Evolutionary conservation across 192 early-diverging fungal species (phyloP), one percentile per base, ranked within the genome.

Genomic region (Entomortierella parvispora): DNA sequence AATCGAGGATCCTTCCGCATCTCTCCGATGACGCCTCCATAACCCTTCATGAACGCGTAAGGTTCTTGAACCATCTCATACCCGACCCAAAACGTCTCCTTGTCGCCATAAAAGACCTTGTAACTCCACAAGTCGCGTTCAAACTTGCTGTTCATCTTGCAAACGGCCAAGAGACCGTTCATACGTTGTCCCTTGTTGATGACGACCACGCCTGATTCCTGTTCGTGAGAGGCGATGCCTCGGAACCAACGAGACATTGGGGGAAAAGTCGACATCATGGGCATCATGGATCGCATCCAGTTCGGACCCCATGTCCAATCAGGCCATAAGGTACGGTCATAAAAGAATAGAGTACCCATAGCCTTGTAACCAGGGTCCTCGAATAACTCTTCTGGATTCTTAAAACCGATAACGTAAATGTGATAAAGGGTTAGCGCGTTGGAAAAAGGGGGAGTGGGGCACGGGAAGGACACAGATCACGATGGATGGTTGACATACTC

Each of bases 1-100:
- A 32, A n/a, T 25, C 25, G 69, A 43, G 62, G 62, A 23, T 48
- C 60, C 28, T 48, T 47, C 15, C 64, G 61, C 29, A 74, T 43
- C 31, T 59, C 68, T 14, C 85, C 87, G 44, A 87, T 75, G 1
- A 72, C 72, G n/a, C 70, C 80, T 10, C 81, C 79, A 58, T 48
- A 75, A 0, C 71, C 68, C 26, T 63, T 66, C 18, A 70, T 53
- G 34, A 82, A 82, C 31, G 62, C 34, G 28, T 82, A 81, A 4
- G 83, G 83, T 25, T 78, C 62, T 18, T 84, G 78, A 25, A 76
- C 55, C 58, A 84, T 68, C 64, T 89, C 88, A 48, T 62, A 81
- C 2, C 84, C 86, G 32, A 85, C 54, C 88, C 88, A 89, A 44
- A 86, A 89, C 4, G 88, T 80, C 47, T 80, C 89, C 64, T 90